Conservation (phyloP, 2,329 filamentous ascomycete species). For the Endoconidiophora laricicola region DNA sequence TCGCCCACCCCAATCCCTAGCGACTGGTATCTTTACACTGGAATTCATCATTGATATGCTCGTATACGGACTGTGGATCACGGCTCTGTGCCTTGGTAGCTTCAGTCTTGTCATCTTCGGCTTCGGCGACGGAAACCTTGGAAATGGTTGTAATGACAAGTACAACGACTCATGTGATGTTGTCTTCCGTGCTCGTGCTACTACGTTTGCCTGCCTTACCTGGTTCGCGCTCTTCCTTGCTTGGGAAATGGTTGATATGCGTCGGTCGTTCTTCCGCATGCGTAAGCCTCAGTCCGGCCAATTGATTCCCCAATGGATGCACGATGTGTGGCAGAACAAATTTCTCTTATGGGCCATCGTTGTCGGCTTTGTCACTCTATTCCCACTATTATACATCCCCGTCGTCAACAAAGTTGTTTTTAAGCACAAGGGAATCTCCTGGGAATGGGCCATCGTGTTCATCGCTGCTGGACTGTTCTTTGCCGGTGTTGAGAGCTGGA, state of each 20-base stretch:
- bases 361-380: conserved; percentile 30
- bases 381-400: conserved; percentile 40
- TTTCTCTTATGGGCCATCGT: conserved; percentile 52
- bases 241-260: conserved; percentile 62
- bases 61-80: conserved; percentile 53
- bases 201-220: conserved; percentile 56
- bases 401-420: conserved; percentile 42
- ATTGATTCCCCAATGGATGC: conserved; percentile 49
- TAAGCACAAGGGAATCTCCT: conserved; percentile 41
- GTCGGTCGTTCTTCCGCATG: conserved; percentile 60
- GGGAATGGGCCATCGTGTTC: conserved; percentile 48
- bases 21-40: conserved; percentile 45
- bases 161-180: conserved; percentile 39
- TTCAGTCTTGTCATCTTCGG: conserved; percentile 50
- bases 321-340: conserved; percentile 54
- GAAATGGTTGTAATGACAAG: conserved; percentile 40
- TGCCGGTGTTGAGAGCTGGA: conserved; percentile 40
- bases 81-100: conserved; percentile 42
- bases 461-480: conserved; percentile 38
- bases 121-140: conserved; percentile 44
- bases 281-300: conserved; percentile 38
- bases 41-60: conserved; percentile 52
- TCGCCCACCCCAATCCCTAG: conserved; percentile 47
- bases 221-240: conserved; percentile 64
- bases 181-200: conserved; percentile 55